Conservation (phyloP, 176 grass and related monocot genomes). For the Bromus sterilis region DNA sequence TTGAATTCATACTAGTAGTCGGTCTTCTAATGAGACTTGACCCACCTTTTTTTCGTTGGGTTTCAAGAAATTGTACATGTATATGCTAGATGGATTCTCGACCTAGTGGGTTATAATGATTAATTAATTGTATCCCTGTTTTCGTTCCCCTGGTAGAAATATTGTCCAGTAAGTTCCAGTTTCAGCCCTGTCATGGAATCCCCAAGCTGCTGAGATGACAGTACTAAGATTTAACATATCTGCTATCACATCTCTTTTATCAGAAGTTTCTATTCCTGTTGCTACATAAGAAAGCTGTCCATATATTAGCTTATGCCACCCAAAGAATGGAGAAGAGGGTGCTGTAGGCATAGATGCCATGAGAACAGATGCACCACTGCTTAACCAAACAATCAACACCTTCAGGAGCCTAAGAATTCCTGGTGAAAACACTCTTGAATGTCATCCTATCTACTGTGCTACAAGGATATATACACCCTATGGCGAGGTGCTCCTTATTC, state of each 20-base stretch:
- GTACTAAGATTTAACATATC: conserved; percentile 28
- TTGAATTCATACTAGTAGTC: conserved; percentile 15
- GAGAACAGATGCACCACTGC: background rate
- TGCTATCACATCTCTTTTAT: background rate
- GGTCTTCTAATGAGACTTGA: conserved; percentile 25
- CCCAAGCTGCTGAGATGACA: conserved; percentile 21
- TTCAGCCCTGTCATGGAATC: conserved; percentile 18
- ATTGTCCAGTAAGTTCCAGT: background rate
- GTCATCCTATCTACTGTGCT: conserved; percentile 1
- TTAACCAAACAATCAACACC: background rate
- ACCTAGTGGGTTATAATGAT: background rate
- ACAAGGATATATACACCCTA: conserved; percentile 2
- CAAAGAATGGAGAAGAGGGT: background rate
- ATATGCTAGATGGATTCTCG: conserved; percentile 32
- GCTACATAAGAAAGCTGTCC: background rate
- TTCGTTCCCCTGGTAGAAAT: background rate
- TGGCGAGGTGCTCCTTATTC: background rate
- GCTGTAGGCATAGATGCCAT: background rate
- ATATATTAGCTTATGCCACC: background rate
- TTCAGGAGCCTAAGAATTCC: background rate
- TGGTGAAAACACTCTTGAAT: background rate
- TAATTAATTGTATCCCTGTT: background rate
- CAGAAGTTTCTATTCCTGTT: background rate
- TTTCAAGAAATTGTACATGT: conserved; percentile 58
- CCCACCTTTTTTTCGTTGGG: conserved; percentile 44